phyloP scores from a whole-genome alignment of 2,329 filamentous ascomycete species.

The Amauroascus niger region DNA sequence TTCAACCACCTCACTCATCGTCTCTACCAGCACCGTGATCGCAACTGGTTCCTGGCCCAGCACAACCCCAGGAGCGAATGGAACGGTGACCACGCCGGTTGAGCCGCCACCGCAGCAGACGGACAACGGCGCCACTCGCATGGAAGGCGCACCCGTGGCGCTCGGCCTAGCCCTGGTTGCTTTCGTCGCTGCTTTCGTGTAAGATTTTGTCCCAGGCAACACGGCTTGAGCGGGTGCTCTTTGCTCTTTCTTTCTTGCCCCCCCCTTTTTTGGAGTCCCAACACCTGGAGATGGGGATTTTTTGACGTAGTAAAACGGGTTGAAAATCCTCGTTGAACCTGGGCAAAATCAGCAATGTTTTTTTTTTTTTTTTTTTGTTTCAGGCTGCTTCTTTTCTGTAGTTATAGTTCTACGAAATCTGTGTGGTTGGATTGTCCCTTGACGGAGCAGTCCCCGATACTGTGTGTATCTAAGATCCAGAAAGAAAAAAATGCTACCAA shows the following conservation, averaged over 20 bases:
- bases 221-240: background rate
- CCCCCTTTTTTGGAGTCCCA: too few species aligned
- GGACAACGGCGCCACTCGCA: background rate
- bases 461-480: background rate
- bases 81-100: conserved; percentile 1
- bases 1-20: background rate
- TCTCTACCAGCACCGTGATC: background rate
- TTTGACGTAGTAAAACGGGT: too few species aligned
- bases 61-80: conserved; percentile 3
- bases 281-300: too few species aligned
- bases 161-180: background rate
- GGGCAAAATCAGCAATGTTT: too few species aligned
- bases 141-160: background rate
- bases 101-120: conserved; percentile 9
- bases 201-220: background rate
- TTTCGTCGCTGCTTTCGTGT: conserved; percentile 3
- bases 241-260: background rate
- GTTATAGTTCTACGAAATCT: background rate
- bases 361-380: too few species aligned
- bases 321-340: too few species aligned
- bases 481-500: too few species aligned
- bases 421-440: background rate
- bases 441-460: background rate
- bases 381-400: background rate
- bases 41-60: conserved; percentile 2